phyloP scores from a whole-genome alignment of 1,139 yeast species.

The Yamadazyma songkhlaensis region DNA sequence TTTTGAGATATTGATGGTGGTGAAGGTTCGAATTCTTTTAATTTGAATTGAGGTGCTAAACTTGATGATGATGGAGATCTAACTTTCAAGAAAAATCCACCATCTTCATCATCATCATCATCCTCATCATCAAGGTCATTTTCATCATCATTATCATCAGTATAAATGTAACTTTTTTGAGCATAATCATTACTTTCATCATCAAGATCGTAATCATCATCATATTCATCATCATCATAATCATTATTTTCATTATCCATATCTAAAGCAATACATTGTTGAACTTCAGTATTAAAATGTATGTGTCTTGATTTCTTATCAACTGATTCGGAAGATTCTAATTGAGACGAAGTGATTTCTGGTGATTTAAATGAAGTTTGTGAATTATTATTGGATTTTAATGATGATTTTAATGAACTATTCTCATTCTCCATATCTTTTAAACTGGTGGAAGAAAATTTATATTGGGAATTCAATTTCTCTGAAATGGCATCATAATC shows the following conservation, averaged over 20 bases:
- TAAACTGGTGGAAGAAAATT: slow-evolving; percentile 18
- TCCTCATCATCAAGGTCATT: slow-evolving; percentile 34
- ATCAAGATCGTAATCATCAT: slow-evolving; percentile 30
- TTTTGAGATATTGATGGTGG: slow-evolving; percentile 14
- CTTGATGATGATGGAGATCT: slow-evolving; percentile 40
- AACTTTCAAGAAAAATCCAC: slow-evolving; percentile 66
- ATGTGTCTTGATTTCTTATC: slow-evolving; percentile 48
- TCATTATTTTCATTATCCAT: slow-evolving; percentile 36
- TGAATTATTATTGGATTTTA: neutral
- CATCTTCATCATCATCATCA: slow-evolving; percentile 59
- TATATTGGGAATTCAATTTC: slow-evolving; percentile 58
- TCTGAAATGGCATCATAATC: slow-evolving; percentile 61
- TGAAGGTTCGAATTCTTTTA: slow-evolving; percentile 6
- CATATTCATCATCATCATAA: slow-evolving; percentile 17
- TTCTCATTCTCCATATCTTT: slow-evolving; percentile 6
- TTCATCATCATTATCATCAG: slow-evolving; percentile 1
- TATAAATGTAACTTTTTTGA: slow-evolving; percentile 11
- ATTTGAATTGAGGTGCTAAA: slow-evolving; percentile 14
- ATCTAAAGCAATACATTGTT: slow-evolving; percentile 81
- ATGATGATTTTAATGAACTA: neutral
- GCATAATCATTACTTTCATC: slow-evolving; percentile 14
- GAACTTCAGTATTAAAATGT: slow-evolving; percentile 90
- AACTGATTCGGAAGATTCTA: neutral
- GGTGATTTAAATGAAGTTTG: neutral
- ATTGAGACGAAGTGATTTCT: neutral